Percentiles rank a stretch among this genome's conserved stretches.
These are phyloP conservation scores for Brettanomyces bruxellensis DNA, from an alignment of 805 yeast species.

Conservation along the genomic window DNA sequence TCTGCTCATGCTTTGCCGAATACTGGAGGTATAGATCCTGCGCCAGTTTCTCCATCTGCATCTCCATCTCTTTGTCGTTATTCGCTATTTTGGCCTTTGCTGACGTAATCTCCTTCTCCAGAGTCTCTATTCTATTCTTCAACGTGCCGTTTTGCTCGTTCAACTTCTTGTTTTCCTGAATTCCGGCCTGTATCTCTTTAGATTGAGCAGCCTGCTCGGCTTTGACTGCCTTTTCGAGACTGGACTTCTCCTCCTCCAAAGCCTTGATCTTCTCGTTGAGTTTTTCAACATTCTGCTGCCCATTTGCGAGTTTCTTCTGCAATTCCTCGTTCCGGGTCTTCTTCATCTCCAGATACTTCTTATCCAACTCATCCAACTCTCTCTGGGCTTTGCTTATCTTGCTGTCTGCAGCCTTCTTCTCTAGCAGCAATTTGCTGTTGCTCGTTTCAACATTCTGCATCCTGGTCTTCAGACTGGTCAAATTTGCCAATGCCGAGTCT, in stretches of 20 bases:
- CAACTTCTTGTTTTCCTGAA: background rate
- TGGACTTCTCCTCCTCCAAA: slow-evolving; percentile 16
- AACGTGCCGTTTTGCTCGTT: background rate
- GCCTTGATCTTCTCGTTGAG: slow-evolving; percentile 10
- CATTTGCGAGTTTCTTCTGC: background rate
- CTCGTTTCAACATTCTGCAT: background rate
- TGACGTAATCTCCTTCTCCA: slow-evolving; percentile 13
- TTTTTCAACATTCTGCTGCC: background rate
- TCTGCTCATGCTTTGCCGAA: slow-evolving; percentile 67
- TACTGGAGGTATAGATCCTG: slow-evolving; percentile 66
- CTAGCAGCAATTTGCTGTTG: background rate
- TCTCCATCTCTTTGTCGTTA: slow-evolving; percentile 42
- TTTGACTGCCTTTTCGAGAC: slow-evolving; percentile 3
- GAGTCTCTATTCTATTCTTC: slow-evolving; percentile 4
- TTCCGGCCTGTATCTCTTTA: background rate
- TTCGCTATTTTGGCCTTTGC: slow-evolving; percentile 19
- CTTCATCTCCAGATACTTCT: background rate
- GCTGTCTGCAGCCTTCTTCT: background rate
- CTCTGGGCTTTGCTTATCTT: too few relatives aligned
- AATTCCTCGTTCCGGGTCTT: background rate
- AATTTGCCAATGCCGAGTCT: background rate
- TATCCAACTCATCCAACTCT: too few relatives aligned
- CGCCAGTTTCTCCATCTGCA: slow-evolving; percentile 52
- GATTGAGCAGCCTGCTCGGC: background rate
- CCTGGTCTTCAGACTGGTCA: background rate